Conservation (phyloP, 345 rosid species). For the Euphorbia pulcherrima region DNA sequence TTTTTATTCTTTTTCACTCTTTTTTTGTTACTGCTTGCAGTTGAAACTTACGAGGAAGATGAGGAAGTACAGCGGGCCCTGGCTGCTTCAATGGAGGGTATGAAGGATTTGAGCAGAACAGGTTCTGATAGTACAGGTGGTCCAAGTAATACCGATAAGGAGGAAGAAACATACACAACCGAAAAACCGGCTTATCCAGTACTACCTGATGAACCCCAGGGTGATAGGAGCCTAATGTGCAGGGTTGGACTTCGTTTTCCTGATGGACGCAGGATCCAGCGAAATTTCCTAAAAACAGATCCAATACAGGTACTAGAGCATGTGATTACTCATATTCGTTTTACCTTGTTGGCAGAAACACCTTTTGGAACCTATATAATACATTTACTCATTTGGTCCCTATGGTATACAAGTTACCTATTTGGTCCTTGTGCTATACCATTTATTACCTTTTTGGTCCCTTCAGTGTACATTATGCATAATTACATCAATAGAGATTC, state of each 20-base stretch:
- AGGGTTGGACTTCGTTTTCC: slow-evolving; percentile 96
- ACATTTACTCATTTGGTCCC: too few species aligned
- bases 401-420: too few species aligned
- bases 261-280: slow-evolving; percentile 80
- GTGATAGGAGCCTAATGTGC: slow-evolving; percentile 67
- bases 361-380: too few species aligned
- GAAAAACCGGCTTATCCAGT: slow-evolving; percentile 56
- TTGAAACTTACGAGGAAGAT: slow-evolving; percentile 48
- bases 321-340: neutral
- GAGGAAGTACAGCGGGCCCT: slow-evolving; percentile 57
- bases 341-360: too few species aligned
- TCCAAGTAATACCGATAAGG: slow-evolving; percentile 24
- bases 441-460: too few species aligned
- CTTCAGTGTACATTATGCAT: too few species aligned
- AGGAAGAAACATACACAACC: slow-evolving; percentile 36
- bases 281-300: slow-evolving; percentile 73
- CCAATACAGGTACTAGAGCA: slow-evolving; percentile 56
- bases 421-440: too few species aligned
- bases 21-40: slow-evolving; percentile 2
- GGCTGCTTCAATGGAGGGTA: slow-evolving; percentile 59
- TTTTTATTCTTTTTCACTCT: neutral
- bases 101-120: slow-evolving; percentile 30
- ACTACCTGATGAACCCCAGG: slow-evolving; percentile 89
- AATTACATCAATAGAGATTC: too few species aligned
- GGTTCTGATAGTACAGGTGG: slow-evolving; percentile 23